Evolutionary conservation across 306 rosid species (phyloP).

Genomic region (Corylus avellana): DNA sequence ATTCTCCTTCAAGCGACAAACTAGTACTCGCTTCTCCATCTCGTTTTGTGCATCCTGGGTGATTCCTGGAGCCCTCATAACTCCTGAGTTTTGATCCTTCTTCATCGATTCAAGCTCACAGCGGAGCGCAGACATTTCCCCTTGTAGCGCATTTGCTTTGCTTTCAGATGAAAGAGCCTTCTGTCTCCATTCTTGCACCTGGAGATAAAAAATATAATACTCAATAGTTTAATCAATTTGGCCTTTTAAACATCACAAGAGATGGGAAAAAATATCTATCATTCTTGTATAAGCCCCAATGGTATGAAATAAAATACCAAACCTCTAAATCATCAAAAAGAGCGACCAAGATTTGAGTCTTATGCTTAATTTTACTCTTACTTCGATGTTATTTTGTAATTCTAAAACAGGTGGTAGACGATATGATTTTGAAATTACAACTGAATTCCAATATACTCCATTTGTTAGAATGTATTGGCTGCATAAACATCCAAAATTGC

Average conservation of each 20-base stretch:
- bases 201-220: conserved; percentile 15
- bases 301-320: too few species aligned
- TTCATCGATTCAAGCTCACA: conserved; percentile 47
- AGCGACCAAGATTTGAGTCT: not conserved
- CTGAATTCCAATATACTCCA: not conserved
- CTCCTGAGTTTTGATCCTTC: conserved; percentile 34
- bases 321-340: too few species aligned
- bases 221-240: not conserved
- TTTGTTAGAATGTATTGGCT: too few species aligned
- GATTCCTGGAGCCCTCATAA: conserved; percentile 10
- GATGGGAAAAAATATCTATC: not conserved
- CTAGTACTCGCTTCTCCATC: conserved; percentile 74
- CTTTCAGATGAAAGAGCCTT: conserved; percentile 62
- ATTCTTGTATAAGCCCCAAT: not conserved
- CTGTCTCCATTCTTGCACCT: conserved; percentile 92
- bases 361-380: not conserved
- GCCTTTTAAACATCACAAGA: not conserved
- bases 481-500: not conserved
- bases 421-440: not conserved
- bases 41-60: conserved; percentile 50
- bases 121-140: conserved; percentile 32
- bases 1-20: conserved; percentile 70
- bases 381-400: not conserved
- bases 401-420: not conserved
- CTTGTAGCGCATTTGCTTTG: conserved; percentile 51